phyloP scores from a whole-genome alignment of 257 asterid genomes.

The Nicotiana paniculata region DNA sequence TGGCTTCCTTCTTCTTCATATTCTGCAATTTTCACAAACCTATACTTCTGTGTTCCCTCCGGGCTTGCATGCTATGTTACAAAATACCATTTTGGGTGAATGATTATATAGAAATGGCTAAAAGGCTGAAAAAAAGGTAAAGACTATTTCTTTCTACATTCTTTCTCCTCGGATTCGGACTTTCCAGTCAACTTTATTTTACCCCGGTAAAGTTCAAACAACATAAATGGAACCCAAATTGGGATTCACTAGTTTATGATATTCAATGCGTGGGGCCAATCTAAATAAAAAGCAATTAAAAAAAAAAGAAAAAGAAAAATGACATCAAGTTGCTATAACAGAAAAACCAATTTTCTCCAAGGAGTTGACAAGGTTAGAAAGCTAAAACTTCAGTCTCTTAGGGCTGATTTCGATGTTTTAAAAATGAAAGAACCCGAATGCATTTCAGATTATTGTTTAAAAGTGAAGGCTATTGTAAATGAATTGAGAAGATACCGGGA shows the following conservation, averaged over 20 bases:
- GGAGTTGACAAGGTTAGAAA: too few relatives aligned
- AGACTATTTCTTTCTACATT: conserved; percentile 30
- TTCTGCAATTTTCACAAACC: conserved; percentile 38
- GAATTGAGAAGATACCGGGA: too few relatives aligned
- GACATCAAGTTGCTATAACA: too few relatives aligned
- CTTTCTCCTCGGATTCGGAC: conserved; percentile 53
- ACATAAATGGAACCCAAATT: not conserved
- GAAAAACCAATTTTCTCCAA: too few relatives aligned
- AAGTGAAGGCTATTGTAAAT: too few relatives aligned
- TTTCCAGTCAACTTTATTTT: conserved; percentile 19
- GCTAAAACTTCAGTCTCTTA: too few relatives aligned
- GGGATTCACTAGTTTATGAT: not conserved
- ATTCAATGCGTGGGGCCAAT: too few relatives aligned
- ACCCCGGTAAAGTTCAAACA: not conserved
- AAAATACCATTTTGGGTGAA: conserved; percentile 34
- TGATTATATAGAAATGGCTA: conserved; percentile 31
- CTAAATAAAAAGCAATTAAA: too few relatives aligned
- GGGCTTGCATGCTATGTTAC: conserved; percentile 44
- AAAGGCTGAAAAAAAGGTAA: conserved; percentile 18
- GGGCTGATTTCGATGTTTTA: too few relatives aligned
- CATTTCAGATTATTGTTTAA: too few relatives aligned
- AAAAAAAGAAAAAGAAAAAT: too few relatives aligned
- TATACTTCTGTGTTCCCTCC: not conserved
- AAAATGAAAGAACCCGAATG: too few relatives aligned
- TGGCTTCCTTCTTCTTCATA: conserved; percentile 41